phyloP scores from a whole-genome alignment of 2,329 filamentous ascomycete genomes.

The Paracoccidioides brasiliensis region DNA sequence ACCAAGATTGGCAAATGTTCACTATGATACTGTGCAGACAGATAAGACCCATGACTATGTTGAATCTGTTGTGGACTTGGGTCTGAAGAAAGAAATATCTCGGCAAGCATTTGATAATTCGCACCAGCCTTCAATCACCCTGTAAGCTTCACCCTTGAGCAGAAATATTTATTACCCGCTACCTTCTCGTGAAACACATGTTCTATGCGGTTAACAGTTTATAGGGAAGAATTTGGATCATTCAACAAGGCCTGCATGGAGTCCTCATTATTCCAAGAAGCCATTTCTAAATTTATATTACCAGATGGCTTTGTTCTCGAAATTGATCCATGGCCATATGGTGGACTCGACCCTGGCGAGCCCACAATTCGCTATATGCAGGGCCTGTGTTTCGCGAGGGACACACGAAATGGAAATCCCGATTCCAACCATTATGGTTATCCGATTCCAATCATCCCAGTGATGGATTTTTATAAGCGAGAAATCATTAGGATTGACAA shows the following conservation, averaged over 20 bases:
- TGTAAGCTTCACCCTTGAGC: constrained; percentile 19
- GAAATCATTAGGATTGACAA: constrained; percentile 46
- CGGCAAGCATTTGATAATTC: constrained; percentile 37
- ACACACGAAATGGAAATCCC: constrained; percentile 33
- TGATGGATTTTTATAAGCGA: constrained; percentile 46
- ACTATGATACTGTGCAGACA: constrained; percentile 34
- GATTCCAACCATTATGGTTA: constrained; percentile 52
- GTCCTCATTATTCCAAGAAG: constrained; percentile 41
- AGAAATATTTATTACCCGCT: not conserved
- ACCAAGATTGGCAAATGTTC: constrained; percentile 38
- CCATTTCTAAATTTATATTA: constrained; percentile 38
- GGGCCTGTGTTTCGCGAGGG: constrained; percentile 41
- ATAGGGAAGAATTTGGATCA: constrained; percentile 34
- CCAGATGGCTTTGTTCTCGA: constrained; percentile 44
- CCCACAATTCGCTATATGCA: constrained; percentile 41
- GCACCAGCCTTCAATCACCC: constrained; percentile 35
- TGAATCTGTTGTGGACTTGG: constrained; percentile 41
- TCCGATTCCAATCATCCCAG: constrained; percentile 45
- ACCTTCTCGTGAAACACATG: not conserved
- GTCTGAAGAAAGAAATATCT: constrained; percentile 27
- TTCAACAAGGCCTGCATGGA: constrained; percentile 38
- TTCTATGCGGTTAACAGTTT: not conserved
- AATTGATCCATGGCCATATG: constrained; percentile 46
- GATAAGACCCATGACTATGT: constrained; percentile 39
- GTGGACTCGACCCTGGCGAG: constrained; percentile 37